A percentile compares a stretch with the other conserved stretches of the same genome.
These are phyloP conservation scores for Rhizoctonia solani DNA, from an alignment of 1,284 basidiomycete genomes.

Conservation along the genomic window DNA sequence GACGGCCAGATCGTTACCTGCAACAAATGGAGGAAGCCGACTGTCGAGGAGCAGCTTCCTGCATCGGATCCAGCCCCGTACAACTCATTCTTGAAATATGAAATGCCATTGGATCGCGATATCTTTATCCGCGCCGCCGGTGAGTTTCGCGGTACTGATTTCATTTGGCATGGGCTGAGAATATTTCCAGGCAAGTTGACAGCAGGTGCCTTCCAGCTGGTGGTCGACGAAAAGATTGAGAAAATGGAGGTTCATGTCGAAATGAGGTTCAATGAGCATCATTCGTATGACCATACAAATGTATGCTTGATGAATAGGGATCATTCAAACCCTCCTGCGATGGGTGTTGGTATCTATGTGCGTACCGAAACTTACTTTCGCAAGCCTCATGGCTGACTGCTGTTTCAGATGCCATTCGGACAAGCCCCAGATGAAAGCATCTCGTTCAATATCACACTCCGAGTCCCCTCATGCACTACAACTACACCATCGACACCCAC, in stretches of 20 bases:
- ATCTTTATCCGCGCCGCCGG: constrained; percentile 18
- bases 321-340: constrained; percentile 9
- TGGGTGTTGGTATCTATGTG: constrained; percentile 31
- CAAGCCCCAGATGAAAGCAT: constrained; percentile 13
- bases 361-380: neutral
- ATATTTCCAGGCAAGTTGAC: constrained; percentile 8
- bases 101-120: constrained; percentile 20
- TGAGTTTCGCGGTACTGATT: neutral
- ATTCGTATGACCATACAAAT: constrained; percentile 22
- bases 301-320: constrained; percentile 28
- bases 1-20: constrained; percentile 16
- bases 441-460: constrained; percentile 24
- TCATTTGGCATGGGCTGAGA: no score
- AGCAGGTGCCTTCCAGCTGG: constrained; percentile 4
- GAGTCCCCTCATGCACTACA: constrained; percentile 24
- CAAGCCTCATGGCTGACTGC: neutral
- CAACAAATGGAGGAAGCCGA: constrained; percentile 18
- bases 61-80: constrained; percentile 20
- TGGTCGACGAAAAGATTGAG: constrained; percentile 27
- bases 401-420: constrained; percentile 19
- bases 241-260: constrained; percentile 26
- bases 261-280: constrained; percentile 29
- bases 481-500: constrained; percentile 31
- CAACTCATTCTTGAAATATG: constrained; percentile 21
- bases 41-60: constrained; percentile 9